A percentile compares a stretch with the other conserved stretches of the same genome.
These are phyloP conservation scores for Phytopythium montanum DNA, from an alignment of 352 stramenopile species.

Conservation along the genomic window DNA sequence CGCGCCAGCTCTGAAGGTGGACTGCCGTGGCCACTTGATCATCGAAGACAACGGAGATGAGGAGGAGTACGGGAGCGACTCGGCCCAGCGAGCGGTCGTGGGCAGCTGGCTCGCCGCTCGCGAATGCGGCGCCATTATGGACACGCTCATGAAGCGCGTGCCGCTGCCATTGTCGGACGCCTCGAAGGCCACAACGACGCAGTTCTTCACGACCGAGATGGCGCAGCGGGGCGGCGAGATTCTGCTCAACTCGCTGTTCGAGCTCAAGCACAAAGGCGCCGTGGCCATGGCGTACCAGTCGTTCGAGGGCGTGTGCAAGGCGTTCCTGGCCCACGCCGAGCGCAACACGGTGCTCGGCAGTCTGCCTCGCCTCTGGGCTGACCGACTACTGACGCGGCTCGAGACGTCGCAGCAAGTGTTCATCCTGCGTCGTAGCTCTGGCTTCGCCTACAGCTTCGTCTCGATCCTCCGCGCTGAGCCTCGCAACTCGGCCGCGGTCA, in stretches of 20 bases:
- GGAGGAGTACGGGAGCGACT: conserved; percentile 42
- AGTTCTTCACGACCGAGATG: conserved; percentile 51
- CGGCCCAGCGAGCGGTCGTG: conserved; percentile 75
- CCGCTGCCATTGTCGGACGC: conserved; percentile 31
- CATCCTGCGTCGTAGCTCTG: conserved; percentile 81
- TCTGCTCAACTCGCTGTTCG: conserved; percentile 79
- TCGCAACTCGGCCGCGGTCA: conserved; percentile 69
- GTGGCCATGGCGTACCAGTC: conserved; percentile 79
- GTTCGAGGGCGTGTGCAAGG: conserved; percentile 84
- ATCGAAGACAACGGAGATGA: conserved; percentile 36
- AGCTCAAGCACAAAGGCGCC: conserved; percentile 87
- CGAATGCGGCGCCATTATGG: conserved; percentile 76
- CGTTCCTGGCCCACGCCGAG: conserved; percentile 65
- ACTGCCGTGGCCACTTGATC: conserved; percentile 79
- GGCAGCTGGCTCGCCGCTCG: conserved; percentile 85
- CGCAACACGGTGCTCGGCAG: conserved; percentile 42
- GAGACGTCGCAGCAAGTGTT: conserved; percentile 84
- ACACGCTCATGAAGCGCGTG: conserved; percentile 66
- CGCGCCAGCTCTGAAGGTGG: conserved; percentile 57
- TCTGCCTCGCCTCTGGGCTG: conserved; percentile 70
- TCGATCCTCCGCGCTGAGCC: conserved; percentile 85
- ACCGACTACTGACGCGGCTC: conserved; percentile 69
- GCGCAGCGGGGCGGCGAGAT: conserved; percentile 59
- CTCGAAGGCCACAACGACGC: conserved; percentile 4
- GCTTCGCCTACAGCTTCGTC: conserved; percentile 88